Evolutionary conservation across 345 rosid genomes (phyloP).

Genomic region (Excoecaria cochinchinensis): DNA sequence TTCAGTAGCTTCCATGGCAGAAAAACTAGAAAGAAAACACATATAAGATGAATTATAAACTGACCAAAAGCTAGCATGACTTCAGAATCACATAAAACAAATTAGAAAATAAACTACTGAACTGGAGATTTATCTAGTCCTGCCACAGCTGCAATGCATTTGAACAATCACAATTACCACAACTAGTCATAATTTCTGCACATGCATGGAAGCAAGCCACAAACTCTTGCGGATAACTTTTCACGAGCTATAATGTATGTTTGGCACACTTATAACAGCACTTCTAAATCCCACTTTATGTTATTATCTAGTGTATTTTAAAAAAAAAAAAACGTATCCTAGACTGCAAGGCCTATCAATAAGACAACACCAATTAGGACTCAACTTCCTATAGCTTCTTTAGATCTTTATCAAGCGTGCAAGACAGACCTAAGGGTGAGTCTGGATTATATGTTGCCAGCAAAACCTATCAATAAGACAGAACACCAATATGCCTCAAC

Average conservation of each 20-base stretch:
- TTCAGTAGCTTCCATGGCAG: conserved; percentile 64
- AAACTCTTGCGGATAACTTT: background rate
- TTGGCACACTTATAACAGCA: background rate
- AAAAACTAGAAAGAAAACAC: conserved; percentile 31
- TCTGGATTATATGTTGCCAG: too few species aligned
- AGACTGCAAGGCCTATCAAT: background rate
- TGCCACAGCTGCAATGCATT: background rate
- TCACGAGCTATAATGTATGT: background rate
- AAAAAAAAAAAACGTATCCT: background rate
- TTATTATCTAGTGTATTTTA: background rate
- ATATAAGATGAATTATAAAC: background rate
- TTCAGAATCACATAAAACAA: background rate
- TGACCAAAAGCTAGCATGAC: background rate
- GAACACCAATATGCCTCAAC: too few species aligned
- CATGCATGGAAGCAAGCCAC: background rate
- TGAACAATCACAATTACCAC: background rate
- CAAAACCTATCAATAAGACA: background rate
- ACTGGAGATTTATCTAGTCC: background rate
- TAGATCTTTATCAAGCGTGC: background rate
- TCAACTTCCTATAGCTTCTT: background rate
- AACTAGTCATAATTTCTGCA: background rate
- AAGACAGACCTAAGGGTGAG: too few species aligned
- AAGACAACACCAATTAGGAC: background rate
- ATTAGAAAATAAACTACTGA: background rate
- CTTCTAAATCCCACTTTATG: background rate